Conservation (phyloP, 192 early-diverging fungal species). For the Funneliformis geosporum region DNA sequence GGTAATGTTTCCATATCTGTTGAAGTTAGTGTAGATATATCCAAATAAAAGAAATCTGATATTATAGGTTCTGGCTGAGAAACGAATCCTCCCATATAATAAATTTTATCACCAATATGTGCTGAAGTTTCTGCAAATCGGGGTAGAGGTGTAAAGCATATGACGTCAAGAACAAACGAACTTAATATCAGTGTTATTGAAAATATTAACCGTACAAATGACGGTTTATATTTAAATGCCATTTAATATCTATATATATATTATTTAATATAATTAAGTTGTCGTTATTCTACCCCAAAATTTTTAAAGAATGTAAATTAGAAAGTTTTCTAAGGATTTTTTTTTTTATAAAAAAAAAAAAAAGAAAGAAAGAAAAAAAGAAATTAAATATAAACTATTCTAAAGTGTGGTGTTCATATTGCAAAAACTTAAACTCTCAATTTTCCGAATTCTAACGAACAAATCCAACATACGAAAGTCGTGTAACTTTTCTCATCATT, state of each 20-base stretch:
- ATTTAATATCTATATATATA: neutral
- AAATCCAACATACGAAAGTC: too few relatives aligned
- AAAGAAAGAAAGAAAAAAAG: neutral
- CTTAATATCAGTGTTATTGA: neutral
- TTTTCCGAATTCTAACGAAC: too few relatives aligned
- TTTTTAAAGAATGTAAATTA: neutral
- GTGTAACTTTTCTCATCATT: too few relatives aligned
- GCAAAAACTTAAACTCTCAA: too few relatives aligned
- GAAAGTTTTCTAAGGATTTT: neutral
- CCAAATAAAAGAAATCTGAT: neutral
- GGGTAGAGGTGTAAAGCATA: neutral
- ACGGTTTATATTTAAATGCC: neutral
- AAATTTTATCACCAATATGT: neutral
- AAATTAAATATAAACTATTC: neutral
- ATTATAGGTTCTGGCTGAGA: neutral
- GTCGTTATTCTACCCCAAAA: neutral
- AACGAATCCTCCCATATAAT: neutral
- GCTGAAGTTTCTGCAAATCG: neutral
- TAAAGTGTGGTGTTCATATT: neutral
- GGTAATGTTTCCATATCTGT: neutral
- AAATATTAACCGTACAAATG: neutral
- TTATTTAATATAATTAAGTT: neutral
- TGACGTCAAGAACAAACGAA: neutral
- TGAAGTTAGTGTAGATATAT: neutral
- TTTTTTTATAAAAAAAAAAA: neutral